phyloP scores from a whole-genome alignment of 345 rosid species.

The Clausena lansium region DNA sequence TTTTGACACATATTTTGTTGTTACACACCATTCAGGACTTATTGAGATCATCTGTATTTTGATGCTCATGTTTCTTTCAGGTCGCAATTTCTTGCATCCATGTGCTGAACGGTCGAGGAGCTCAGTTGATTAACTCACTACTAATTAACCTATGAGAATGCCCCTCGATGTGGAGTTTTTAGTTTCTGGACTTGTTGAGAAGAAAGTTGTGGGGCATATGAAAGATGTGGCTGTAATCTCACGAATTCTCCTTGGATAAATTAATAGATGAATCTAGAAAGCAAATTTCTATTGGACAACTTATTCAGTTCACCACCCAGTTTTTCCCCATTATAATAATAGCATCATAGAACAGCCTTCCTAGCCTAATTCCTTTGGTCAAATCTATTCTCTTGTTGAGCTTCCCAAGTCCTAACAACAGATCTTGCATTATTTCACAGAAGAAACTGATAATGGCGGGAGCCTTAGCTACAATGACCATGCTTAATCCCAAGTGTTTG shows the following conservation, averaged over 20 bases:
- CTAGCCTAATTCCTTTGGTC: not conserved
- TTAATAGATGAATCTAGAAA: constrained; percentile 49
- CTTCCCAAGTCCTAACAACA: not conserved
- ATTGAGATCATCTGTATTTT: not conserved
- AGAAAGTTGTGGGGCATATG: constrained; percentile 21
- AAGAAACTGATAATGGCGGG: constrained; percentile 39
- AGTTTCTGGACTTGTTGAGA: not conserved
- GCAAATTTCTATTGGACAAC: constrained; percentile 35
- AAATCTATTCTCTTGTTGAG: not conserved
- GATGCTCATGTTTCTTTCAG: not conserved
- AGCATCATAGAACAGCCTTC: constrained; percentile 6
- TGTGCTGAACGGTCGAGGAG: not conserved
- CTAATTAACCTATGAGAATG: not conserved
- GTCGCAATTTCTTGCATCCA: not conserved
- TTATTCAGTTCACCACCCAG: not conserved
- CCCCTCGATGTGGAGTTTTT: not conserved
- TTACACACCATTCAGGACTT: not conserved
- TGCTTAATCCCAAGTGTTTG: constrained; percentile 50
- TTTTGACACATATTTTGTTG: not conserved
- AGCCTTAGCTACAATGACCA: constrained; percentile 55
- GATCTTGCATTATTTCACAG: not conserved
- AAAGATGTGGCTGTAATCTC: constrained; percentile 36
- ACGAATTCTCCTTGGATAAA: constrained; percentile 43
- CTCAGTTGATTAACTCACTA: not conserved
- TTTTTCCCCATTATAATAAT: not conserved